Conservation (phyloP, 768 basidiomycete species). For the Sutorius australiensis region DNA sequence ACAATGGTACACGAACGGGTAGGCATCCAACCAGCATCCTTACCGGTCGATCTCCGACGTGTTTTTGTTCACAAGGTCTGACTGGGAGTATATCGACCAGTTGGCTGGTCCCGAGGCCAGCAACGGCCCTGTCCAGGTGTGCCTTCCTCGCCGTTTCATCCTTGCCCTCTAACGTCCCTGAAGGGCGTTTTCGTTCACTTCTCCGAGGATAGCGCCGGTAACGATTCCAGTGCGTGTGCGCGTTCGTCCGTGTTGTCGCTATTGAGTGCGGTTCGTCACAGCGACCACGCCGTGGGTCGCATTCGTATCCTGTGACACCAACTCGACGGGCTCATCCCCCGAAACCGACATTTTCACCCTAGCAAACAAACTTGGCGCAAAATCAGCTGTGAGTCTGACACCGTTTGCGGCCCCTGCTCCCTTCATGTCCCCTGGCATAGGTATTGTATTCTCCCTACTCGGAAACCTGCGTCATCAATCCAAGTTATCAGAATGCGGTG, state of each 20-base stretch:
- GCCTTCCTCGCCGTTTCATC: constrained; percentile 7
- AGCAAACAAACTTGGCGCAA: constrained; percentile 73
- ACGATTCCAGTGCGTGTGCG: constrained; percentile 48
- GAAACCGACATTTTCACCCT: constrained; percentile 78
- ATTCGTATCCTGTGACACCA: constrained; percentile 76
- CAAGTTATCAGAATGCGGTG: constrained; percentile 62
- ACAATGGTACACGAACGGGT: constrained; percentile 59
- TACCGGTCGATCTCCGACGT: constrained; percentile 10
- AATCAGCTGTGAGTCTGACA: constrained; percentile 58
- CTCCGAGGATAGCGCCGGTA: constrained; percentile 53
- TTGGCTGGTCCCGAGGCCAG: constrained; percentile 46
- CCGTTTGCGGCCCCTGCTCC: not conserved
- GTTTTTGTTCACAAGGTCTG: constrained; percentile 37
- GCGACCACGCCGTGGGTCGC: constrained; percentile 90
- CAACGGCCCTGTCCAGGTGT: constrained; percentile 53
- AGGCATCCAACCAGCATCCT: constrained; percentile 5
- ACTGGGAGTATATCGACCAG: constrained; percentile 54
- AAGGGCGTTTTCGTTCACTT: constrained; percentile 86
- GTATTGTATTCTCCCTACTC: constrained; percentile 76
- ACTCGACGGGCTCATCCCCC: constrained; percentile 60
- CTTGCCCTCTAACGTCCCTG: not conserved
- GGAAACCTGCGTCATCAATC: constrained; percentile 70
- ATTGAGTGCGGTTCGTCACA: constrained; percentile 24
- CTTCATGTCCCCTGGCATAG: constrained; percentile 34
- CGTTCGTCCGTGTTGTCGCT: constrained; percentile 19